phyloP scores from a whole-genome alignment of 208 protist species.

The Giardia duodenalis region DNA sequence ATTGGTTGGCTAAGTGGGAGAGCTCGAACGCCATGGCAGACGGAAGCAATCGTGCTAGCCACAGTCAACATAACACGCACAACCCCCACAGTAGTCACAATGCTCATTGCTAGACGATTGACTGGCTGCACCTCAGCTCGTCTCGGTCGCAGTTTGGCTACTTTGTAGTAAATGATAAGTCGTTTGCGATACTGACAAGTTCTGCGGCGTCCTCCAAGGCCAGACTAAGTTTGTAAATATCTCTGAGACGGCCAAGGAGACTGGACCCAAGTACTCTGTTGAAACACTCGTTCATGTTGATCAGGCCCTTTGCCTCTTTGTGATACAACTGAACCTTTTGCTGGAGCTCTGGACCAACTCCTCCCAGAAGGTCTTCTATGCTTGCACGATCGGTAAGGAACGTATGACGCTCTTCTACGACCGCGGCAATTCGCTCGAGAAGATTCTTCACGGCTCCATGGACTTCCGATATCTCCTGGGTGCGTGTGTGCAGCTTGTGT shows the following conservation, averaged over 20 bases:
- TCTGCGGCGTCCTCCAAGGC: background rate
- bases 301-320: background rate
- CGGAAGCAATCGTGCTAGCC: too few species aligned
- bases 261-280: background rate
- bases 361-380: background rate
- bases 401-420: background rate
- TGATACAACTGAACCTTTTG: background rate
- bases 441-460: background rate
- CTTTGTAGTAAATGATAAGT: too few species aligned
- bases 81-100: too few species aligned
- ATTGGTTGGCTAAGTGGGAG: too few species aligned
- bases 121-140: too few species aligned
- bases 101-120: too few species aligned
- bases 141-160: too few species aligned
- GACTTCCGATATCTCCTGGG: background rate
- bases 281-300: background rate
- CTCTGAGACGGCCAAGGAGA: background rate
- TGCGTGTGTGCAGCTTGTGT: background rate
- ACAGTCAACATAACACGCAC: too few species aligned
- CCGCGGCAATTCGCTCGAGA: background rate
- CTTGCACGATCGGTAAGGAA: background rate
- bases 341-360: background rate
- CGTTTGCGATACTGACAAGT: background rate
- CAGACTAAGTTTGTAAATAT: background rate
- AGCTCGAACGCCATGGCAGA: too few species aligned